Base-by-base conservation (phyloP, 2,329 filamentous ascomycete genomes). In the Talaromyces sp. region DNA sequence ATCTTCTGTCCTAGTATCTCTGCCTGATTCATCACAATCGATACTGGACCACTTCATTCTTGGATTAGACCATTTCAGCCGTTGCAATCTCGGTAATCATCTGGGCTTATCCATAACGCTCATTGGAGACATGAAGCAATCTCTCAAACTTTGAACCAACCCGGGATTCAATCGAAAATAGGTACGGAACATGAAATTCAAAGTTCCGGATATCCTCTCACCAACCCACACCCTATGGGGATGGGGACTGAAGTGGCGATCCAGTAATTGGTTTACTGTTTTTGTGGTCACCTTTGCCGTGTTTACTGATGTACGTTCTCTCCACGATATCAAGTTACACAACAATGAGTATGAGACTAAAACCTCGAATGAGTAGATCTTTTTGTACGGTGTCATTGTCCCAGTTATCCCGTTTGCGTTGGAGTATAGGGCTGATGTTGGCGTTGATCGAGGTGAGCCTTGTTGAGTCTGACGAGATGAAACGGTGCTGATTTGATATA, bases 311-410 rank as follows among this genome's bases (percentile, higher is more conserved):
- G 65, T 67, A 39, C 6, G 65, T 60, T 43, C 13, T 31, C 8
- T 10, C 5, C 33, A 13, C 3, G 19, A 10, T 56, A 35, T 16
- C 2, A n/a, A 7, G 16, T 13, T 35, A 35, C 50, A 35, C 27
- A 54, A 3, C 19, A 8, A 19, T 5, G 27, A n/a, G 31, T 5
- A 22, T 11, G 13, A 52, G n/a, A 37, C 56, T 59, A 31, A 59
- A 31, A 2, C 13, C 2, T 10, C 33, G 24, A 1, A 27, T 31
- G 22, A 7, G 14, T 37, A 71, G 60, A 65, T 68, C 52, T 70
- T 71, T 47, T 60, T 71, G 41, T 69, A 70, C 33, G 69, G 69
- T 1, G 52, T 71, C n/a, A 61, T 70, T 33, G 67, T 71, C 0
- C 70, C 70, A 7, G 64, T 70, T 35, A 63, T 70, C 16, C 68